Percentiles rank a stretch among this genome's conserved stretches.
These are phyloP conservation scores for Moesziomyces globuligerus DNA, from an alignment of 1,284 basidiomycete genomes.

Conservation along the genomic window DNA sequence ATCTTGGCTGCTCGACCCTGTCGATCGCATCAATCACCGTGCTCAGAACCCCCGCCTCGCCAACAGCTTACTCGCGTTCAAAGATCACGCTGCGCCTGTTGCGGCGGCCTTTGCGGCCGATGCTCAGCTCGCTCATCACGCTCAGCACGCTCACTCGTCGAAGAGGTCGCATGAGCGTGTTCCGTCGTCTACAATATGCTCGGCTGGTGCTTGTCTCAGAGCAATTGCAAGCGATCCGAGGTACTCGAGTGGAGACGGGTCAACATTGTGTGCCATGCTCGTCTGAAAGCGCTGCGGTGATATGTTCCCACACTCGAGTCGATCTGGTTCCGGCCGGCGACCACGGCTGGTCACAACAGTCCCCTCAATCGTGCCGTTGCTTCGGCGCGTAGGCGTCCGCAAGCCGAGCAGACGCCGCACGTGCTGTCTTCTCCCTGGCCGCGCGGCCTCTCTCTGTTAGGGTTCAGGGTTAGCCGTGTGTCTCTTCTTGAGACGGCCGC, in stretches of 20 bases:
- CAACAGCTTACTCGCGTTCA: background rate
- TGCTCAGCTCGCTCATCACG: too few species aligned
- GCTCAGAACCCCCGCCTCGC: too few species aligned
- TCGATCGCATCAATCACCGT: conserved; percentile 9
- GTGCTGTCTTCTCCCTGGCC: background rate
- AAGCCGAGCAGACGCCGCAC: background rate
- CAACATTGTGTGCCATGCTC: background rate
- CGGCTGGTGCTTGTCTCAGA: too few species aligned
- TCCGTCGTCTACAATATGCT: too few species aligned
- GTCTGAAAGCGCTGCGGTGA: background rate
- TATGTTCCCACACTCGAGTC: conserved; percentile 20
- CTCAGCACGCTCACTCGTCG: too few species aligned
- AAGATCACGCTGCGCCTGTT: background rate
- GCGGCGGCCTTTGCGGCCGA: too few species aligned
- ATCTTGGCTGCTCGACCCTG: conserved; percentile 4
- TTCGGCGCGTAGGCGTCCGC: background rate
- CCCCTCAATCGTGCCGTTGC: conserved; percentile 9
- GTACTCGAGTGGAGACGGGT: too few species aligned
- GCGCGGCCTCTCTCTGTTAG: background rate
- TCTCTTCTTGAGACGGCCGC: too few species aligned
- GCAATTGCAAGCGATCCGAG: background rate
- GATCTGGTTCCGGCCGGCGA: conserved; percentile 4
- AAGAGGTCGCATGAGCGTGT: too few species aligned
- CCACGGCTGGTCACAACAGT: background rate
- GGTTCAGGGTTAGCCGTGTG: background rate